phyloP scores from a whole-genome alignment of 257 asterid genomes.

The Solanum tacnaense region DNA sequence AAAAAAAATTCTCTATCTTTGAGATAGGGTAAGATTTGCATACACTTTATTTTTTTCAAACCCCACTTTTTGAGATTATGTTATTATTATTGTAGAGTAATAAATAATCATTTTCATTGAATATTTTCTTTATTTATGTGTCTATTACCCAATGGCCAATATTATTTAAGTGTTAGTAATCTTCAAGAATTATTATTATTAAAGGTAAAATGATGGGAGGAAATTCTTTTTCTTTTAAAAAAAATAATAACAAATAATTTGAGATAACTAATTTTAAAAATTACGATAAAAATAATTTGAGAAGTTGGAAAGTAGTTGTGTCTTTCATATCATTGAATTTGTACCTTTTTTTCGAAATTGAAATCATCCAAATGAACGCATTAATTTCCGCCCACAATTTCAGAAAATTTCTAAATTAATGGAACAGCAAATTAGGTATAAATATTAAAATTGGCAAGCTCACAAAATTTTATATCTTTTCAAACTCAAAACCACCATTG shows the following conservation, averaged over 20 bases:
- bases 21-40: rapidly evolving
- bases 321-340: neutral
- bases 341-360: neutral
- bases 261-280: too few relatives aligned
- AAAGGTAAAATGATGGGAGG: neutral
- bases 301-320: neutral
- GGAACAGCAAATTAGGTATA: neutral
- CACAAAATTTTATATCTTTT: neutral
- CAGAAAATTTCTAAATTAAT: neutral
- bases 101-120: too few relatives aligned
- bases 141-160: too few relatives aligned
- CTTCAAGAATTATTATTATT: too few relatives aligned
- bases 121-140: too few relatives aligned
- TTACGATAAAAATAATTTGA: neutral
- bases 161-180: too few relatives aligned
- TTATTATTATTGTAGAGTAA: too few relatives aligned
- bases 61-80: rapidly evolving
- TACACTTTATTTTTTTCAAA: too few relatives aligned
- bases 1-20: neutral
- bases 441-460: neutral
- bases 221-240: too few relatives aligned
- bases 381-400: conserved; percentile 18
- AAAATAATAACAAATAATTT: too few relatives aligned
- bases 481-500: neutral
- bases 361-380: neutral